These are phyloP conservation scores for Coemansia sp. DNA, from an alignment of 192 early-diverging fungal species.

Conservation along the genomic window DNA sequence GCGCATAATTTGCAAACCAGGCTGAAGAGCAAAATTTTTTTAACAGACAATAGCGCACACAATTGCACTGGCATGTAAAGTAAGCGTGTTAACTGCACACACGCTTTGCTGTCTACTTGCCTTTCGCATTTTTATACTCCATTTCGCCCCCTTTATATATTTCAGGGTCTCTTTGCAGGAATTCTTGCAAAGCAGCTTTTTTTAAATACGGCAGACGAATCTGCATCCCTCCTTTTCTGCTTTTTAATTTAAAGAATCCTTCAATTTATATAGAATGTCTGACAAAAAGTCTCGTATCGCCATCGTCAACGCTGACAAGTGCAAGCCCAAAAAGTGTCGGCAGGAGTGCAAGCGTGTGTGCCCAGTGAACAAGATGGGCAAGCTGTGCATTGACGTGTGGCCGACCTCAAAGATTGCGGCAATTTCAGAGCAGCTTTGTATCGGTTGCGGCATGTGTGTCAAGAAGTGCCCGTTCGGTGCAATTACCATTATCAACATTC, in stretches of 20 bases:
- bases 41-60: not conserved
- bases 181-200: not conserved
- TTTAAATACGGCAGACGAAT: not conserved
- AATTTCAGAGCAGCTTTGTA: conserved; percentile 95
- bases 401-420: conserved; percentile 84
- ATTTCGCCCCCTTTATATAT: too few relatives aligned
- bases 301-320: conserved; percentile 92
- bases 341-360: conserved; percentile 98
- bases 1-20: too few relatives aligned
- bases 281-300: conserved; percentile 92
- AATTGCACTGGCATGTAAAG: too few relatives aligned
- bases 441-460: conserved; percentile 97
- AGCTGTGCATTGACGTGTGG: conserved; percentile 90
- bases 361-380: conserved; percentile 96
- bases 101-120: too few relatives aligned
- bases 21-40: conserved; percentile 1
- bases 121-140: too few relatives aligned
- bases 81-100: too few relatives aligned
- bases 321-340: conserved; percentile 98
- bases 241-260: not conserved
- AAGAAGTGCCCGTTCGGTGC: conserved; percentile 99
- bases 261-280: conserved; percentile 57
- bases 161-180: too few relatives aligned
- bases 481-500: conserved; percentile 95
- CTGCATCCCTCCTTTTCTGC: not conserved